Evolutionary conservation across 2,329 filamentous ascomycete species (phyloP), one percentile per base, ranked within the genome.

Genomic region (Huntiella abstrusa): DNA sequence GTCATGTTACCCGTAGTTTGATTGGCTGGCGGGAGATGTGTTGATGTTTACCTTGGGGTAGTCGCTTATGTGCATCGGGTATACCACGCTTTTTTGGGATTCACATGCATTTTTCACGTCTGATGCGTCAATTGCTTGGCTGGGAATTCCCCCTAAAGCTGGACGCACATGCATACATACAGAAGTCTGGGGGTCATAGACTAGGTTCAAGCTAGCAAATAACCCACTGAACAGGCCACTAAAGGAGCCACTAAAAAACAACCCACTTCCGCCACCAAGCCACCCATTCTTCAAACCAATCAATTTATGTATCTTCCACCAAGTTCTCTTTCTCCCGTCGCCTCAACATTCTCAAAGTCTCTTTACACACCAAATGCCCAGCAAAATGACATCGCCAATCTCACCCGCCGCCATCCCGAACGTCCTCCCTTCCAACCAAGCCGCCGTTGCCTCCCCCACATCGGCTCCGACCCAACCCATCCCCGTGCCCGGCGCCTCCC

Each of bases 361-460:
- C 6, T 28, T 10, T 7, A 10, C 4, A 2, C 8, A 7, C 1
- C 7, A 28, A 28, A 28, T 10, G 10, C 37, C 57, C 64, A 15
- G 5, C 36, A 16, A 35, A 16, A 45, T 45, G 43, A 39, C 43
- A 17, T 33, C 43, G 15, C 35, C 43, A 7, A 45, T 39, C 37
- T 68, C 68, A 28, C 59, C 61, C 15, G 60, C 60, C 48, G 56
- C 63, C 43, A 32, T 67, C 11, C 60, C 73, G 28, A 70, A 75
- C 51, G 70, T 77, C 53, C 64, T 76, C 15, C 73, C 72, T 2
- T 73, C 69, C 17, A 73, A 72, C 58, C 69, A 71, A 56, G 62
- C 56, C 43, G 60, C 66, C 37, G 62, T 74, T 49, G 36, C 47
- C 17, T 53, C 58, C 28, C 53, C 59, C 16, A 57, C 60, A 11